Evolutionary conservation across 495 filamentous ascomycete species (phyloP), one percentile per base, ranked within the genome.

Genomic region (Aspergillus funiculosus): DNA sequence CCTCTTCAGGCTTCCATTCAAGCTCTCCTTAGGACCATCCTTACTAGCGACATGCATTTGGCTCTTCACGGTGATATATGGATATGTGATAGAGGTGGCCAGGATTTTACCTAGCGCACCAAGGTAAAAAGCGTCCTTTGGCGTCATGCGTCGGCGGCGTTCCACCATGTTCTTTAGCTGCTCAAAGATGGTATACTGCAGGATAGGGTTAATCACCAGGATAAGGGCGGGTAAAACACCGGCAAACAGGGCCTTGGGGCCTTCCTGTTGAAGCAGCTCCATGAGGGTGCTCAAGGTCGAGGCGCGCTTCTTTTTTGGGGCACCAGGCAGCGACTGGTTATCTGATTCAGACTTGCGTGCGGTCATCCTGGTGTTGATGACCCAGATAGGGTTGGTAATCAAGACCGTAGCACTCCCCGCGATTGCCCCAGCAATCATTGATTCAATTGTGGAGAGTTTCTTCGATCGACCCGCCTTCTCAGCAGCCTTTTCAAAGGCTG

Each of bases 131-230:
- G 86, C 89, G 57, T 94, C 78, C 37, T 79, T 83, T 1, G 92
- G 87, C 0, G 84, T 94, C 50, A 95, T 78, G 25, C 76, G 74
- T 15, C 78, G 66, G 14, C 80, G 73, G 50, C 77, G 80, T 62
- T 85, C 83, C 24, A 88, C 59, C 9, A 75, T 43, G 51, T 87
- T 83, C 75, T 95, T 96, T 70, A 99, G 67, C 69, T 96, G 90
- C 74, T 99, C 92, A 52, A 96, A 99, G 35, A 99, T 85, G 11
- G 94, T 99, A 59, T 99, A 99, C 68, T 97, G 94, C 50, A 99
- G 67, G 49, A 99, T 99, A 1, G 92, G 92, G 66, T 99, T 99
- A 62, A 95, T 86, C 42, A 99, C 92, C 40, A 99, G 67, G 43
- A 99, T 78, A 36, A 99, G 73, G 1, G 94, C 92, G 10, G 92